These are phyloP conservation scores for Picea abies DNA, from an alignment of 83 land plant species.

Conservation along the genomic window DNA sequence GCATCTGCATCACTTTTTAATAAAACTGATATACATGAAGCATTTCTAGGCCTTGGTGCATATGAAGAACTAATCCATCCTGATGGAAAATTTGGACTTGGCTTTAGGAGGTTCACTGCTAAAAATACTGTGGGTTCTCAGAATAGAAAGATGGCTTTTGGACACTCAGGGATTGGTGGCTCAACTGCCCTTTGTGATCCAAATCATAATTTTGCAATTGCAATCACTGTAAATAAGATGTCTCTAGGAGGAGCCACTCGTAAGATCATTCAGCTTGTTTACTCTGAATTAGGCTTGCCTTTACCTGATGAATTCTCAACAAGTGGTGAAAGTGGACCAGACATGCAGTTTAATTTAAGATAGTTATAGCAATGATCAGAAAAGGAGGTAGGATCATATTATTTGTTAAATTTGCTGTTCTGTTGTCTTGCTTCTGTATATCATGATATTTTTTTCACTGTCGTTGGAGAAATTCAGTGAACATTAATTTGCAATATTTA, in stretches of 20 bases:
- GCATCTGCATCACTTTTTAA: slow-evolving; percentile 28
- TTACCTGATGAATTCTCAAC: slow-evolving; percentile 56
- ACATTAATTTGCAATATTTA: too few species aligned
- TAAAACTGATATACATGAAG: slow-evolving; percentile 66
- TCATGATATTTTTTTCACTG: not conserved
- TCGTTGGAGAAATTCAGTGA: too few species aligned
- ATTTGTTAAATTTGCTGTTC: not conserved
- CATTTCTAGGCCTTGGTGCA: slow-evolving; percentile 73
- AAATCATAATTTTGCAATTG: slow-evolving; percentile 68
- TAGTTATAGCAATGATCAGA: not conserved
- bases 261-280: slow-evolving; percentile 68
- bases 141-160: slow-evolving; percentile 60
- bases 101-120: slow-evolving; percentile 58
- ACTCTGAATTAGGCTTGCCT: slow-evolving; percentile 72
- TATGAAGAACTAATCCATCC: slow-evolving; percentile 47
- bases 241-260: slow-evolving; percentile 72
- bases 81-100: slow-evolving; percentile 77
- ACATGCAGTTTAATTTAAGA: slow-evolving; percentile 28
- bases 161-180: slow-evolving; percentile 96
- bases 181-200: slow-evolving; percentile 85
- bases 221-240: slow-evolving; percentile 90
- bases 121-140: not conserved
- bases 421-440: not conserved
- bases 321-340: slow-evolving; percentile 42
- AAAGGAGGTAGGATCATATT: not conserved